Base-by-base conservation (phyloP, 768 basidiomycete genomes). In the Xanthoconium purpureum region DNA sequence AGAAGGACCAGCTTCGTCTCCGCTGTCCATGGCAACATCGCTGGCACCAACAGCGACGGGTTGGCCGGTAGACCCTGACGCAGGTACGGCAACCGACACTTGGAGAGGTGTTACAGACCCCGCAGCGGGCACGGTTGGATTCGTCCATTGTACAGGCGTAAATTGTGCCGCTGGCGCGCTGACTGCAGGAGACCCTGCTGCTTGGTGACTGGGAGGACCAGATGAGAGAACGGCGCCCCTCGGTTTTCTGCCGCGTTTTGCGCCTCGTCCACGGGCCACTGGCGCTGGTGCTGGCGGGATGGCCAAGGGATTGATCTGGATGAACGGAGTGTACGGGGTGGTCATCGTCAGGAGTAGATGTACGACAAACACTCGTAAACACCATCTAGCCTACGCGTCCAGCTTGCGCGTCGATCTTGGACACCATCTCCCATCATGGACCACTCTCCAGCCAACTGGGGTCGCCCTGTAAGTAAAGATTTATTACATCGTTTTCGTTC, bases 361-460 rank as follows among this genome's bases (percentile, higher is more conserved):
- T 17, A 36, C 3, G 8, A 35, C 53, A 66, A 66, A 65, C 40
- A 66, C 24, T 2, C 36, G 42, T 17, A 67, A 66, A 67, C 40
- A 66, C 56, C 13, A 15, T 55, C 49, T 39, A 9, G 63, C 20
- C 37, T 67, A 54, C 66, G 64, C 64, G 69, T 69, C 55, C 35
- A 49, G 60, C 60, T 58, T 59, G 47, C 64, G 56, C 61, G 61
- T 66, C 51, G 35, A 53, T 58, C 57, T 54, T 43, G 36, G 15
- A 50, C n/a, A 28, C 18, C 48, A 38, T 39, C 42, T n/a, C 17
- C 45, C 40, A 54, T 42, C 58, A 90, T 91, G 89, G 89, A 91
- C 69, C 90, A 91, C 71, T 89, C 88, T 73, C 88, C 90, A 36
- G 84, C 84, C 35, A 89, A 85, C 77, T 91, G 89, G 89, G 90